Base-by-base conservation (phyloP, 1,284 basidiomycete species). In the Sphaerobolus stellatus region DNA sequence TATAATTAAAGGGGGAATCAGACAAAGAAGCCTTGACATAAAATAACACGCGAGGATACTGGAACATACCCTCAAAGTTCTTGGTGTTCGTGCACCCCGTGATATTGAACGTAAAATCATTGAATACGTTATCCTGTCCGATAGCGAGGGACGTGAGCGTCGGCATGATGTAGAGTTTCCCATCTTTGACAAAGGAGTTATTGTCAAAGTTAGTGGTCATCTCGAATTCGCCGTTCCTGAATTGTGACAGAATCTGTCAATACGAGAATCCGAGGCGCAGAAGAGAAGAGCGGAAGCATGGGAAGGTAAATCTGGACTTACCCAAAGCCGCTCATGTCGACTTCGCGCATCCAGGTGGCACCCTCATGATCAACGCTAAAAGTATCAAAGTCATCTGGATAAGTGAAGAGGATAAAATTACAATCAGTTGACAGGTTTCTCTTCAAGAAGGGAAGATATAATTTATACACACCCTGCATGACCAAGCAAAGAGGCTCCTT, bases 131-230 rank as follows among this genome's bases (percentile, higher is more conserved):
- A 13, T 62, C 68, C 9, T 62, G 61, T 27, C 71, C 71, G 29
- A 74, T 52, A 5, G 59, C 44, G 59, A 76, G 73, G 8, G 68
- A 61, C 9, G 75, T 75, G 48, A 77, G 65, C 4, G 75, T 77
- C 4, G 75, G 75, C 14, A 74, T 70, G 50, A 77, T 66, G 69
- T 75, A 75, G 20, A 77, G 70, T 20, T 62, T 66, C 27, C 69
- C 69, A 58, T 76, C 68, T 48, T 71, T 48, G 46, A 74, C 67
- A 56, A 68, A 77, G 20, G 71, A 68, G 63, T 75, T 77, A 59
- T 70, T 69, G 56, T 58, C 51, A 29, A 61, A 61, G 29, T 58
- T 60, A 13, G 74, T 74, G 1, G 73, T 73, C 73, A 72, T 75
- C 50, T 75, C 68, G 59, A 76, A 76, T 48, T 73, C 64, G 27